Conservation (phyloP, 495 filamentous ascomycete species). For the Margaritispora aquatica region DNA sequence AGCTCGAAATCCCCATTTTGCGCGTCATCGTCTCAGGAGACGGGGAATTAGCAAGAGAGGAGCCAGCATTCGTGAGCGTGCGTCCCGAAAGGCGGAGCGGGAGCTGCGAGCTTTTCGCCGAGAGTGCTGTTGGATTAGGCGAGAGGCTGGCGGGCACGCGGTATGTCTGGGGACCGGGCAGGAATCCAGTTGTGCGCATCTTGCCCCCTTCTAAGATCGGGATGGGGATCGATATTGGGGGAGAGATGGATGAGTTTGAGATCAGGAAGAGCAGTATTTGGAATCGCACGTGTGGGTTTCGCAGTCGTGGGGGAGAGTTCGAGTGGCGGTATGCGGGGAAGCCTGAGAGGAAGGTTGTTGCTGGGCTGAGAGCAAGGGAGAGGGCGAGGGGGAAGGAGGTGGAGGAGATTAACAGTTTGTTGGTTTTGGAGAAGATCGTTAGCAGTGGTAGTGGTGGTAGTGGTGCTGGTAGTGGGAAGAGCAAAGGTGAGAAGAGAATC, state of each 20-base stretch:
- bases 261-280: slow-evolving; percentile 29
- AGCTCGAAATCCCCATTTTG: slow-evolving; percentile 41
- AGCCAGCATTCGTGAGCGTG: slow-evolving; percentile 34
- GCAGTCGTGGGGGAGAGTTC: slow-evolving; percentile 31
- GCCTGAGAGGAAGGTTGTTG: slow-evolving; percentile 18
- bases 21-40: background rate
- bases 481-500: slow-evolving; percentile 15
- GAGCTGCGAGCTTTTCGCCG: slow-evolving; percentile 27
- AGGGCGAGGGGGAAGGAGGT: slow-evolving; percentile 12
- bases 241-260: slow-evolving; percentile 25
- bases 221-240: no score
- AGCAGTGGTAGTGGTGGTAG: no score
- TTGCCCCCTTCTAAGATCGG: no score
- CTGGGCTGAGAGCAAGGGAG: background rate
- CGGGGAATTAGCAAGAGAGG: slow-evolving; percentile 14
- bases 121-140: slow-evolving; percentile 21
- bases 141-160: slow-evolving; percentile 32
- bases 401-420: slow-evolving; percentile 23
- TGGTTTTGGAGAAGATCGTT: slow-evolving; percentile 32
- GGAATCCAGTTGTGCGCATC: slow-evolving; percentile 24
- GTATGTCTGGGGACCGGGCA: slow-evolving; percentile 44
- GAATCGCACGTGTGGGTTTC: slow-evolving; percentile 35
- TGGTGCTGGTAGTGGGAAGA: slow-evolving; percentile 12
- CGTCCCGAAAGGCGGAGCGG: slow-evolving; percentile 39
- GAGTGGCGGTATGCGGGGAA: slow-evolving; percentile 43